phyloP scores from a whole-genome alignment of 1,284 basidiomycete genomes.

The Peniophora sp. region DNA sequence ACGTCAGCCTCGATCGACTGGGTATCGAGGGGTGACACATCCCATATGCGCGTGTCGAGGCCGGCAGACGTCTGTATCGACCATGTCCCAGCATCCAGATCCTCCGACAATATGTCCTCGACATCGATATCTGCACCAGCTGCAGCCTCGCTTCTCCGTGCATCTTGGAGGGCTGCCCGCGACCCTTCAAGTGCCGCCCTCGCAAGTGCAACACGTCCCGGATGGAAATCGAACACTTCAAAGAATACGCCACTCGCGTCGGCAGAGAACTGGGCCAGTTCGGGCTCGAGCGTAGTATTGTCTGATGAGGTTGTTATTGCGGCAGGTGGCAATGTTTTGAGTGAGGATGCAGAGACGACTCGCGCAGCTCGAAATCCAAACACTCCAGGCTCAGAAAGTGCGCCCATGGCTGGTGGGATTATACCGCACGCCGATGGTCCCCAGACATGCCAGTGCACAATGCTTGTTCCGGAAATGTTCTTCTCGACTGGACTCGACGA shows the following conservation, averaged over 20 bases:
- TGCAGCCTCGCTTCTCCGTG: not conserved
- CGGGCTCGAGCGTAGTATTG: too few species aligned
- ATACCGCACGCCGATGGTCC: too few species aligned
- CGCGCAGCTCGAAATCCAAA: too few species aligned
- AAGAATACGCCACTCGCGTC: not conserved
- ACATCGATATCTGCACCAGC: not conserved
- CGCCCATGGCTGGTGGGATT: too few species aligned
- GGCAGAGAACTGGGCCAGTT: too few species aligned
- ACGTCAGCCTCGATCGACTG: not conserved
- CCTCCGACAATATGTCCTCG: not conserved
- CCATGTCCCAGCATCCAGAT: not conserved
- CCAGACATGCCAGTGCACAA: too few species aligned
- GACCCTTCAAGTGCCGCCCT: not conserved
- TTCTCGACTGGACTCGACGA: too few species aligned
- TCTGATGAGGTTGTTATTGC: too few species aligned
- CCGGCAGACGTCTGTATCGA: not conserved
- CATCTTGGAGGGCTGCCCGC: not conserved
- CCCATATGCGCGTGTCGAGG: not conserved
- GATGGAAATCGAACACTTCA: not conserved
- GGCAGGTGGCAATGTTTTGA: too few species aligned
- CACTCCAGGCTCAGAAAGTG: too few species aligned
- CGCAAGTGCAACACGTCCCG: not conserved
- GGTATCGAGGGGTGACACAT: not conserved
- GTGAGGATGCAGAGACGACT: too few species aligned
- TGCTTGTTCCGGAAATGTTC: too few species aligned